Evolutionary conservation across 2,329 filamentous ascomycete species (phyloP).

Genomic region (Diaporthe sp.): DNA sequence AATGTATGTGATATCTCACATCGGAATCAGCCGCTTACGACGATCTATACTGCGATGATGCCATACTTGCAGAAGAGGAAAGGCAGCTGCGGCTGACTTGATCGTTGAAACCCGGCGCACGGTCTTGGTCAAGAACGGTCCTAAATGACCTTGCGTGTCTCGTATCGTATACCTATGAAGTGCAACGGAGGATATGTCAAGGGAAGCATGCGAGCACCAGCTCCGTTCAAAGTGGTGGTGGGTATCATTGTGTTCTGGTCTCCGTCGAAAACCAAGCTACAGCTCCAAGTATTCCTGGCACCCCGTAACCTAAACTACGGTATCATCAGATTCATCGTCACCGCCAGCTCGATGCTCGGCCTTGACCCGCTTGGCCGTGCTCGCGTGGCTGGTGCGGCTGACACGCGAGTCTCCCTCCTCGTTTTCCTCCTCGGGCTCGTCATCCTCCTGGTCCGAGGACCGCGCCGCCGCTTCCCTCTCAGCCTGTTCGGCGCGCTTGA

Average conservation of each 20-base stretch:
- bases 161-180: no score
- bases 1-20: background rate
- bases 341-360: conserved; percentile 41
- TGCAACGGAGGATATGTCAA: no score
- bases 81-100: background rate
- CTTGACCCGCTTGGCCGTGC: conserved; percentile 26
- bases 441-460: conserved; percentile 47
- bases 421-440: conserved; percentile 41
- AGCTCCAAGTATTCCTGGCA: background rate
- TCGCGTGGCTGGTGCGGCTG: background rate
- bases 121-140: no score
- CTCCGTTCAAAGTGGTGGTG: background rate
- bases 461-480: conserved; percentile 56
- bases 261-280: background rate
- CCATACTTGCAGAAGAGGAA: background rate
- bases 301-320: background rate
- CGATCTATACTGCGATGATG: background rate
- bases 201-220: background rate
- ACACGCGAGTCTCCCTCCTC: background rate
- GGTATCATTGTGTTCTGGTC: background rate
- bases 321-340: background rate
- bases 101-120: background rate
- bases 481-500: conserved; percentile 63
- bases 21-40: background rate
- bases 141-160: background rate